phyloP scores from a whole-genome alignment of 2,329 filamentous ascomycete species.

The Aspergillus ibericus region DNA sequence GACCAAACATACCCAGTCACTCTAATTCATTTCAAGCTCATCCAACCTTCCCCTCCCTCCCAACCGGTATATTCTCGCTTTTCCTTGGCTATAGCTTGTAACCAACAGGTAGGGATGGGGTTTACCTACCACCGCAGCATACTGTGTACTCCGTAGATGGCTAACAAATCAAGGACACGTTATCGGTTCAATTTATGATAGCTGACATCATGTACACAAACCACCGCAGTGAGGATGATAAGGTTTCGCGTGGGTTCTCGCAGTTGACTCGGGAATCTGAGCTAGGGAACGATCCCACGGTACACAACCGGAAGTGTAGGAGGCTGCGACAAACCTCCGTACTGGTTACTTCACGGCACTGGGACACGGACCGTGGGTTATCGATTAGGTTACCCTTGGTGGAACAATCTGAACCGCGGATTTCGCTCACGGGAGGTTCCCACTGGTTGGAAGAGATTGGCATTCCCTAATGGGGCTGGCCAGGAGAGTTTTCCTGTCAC shows the following conservation, averaged over 20 bases:
- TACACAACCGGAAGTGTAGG: conserved; percentile 8
- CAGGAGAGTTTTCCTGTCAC: neutral
- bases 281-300: conserved; percentile 1
- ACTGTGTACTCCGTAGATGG: neutral
- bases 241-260: neutral
- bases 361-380: conserved; percentile 13
- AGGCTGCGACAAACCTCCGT: conserved; percentile 1
- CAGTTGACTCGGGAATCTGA: neutral
- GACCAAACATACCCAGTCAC: neutral
- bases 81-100: neutral
- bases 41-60: neutral
- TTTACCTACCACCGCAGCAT: neutral
- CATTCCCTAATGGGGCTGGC: conserved; percentile 4
- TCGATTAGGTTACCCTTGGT: conserved; percentile 18
- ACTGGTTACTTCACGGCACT: conserved; percentile 6
- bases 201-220: conserved; percentile 15
- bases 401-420: conserved; percentile 23
- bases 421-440: conserved; percentile 19
- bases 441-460: conserved; percentile 15
- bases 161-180: conserved; percentile 2
- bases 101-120: neutral
- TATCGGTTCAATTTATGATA: neutral
- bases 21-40: neutral
- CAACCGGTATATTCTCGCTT: neutral
- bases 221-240: neutral